Percentiles rank a stretch among this genome's conserved stretches.
These are phyloP conservation scores for Phialophora tarda DNA, from an alignment of 2,329 filamentous ascomycete genomes.

Conservation along the genomic window DNA sequence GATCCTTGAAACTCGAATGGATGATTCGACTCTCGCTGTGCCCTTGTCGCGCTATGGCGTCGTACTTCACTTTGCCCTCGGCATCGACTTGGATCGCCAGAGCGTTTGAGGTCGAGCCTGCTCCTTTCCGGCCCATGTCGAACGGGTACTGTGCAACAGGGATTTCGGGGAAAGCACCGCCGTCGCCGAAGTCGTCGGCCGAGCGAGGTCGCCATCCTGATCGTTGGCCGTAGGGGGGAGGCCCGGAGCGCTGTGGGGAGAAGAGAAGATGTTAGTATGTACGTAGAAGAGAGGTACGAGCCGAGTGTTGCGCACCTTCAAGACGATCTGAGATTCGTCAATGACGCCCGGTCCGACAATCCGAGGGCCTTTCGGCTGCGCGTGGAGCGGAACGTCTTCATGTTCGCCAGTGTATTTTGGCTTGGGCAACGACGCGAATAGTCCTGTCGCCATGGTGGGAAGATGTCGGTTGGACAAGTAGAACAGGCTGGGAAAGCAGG, in stretches of 20 bases:
- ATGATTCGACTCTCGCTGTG: slow-evolving; percentile 84
- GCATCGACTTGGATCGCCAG: slow-evolving; percentile 89
- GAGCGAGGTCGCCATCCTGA: slow-evolving; percentile 87
- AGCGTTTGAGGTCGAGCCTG: slow-evolving; percentile 74
- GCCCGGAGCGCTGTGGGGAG: slow-evolving; percentile 70
- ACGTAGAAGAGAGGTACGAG: not conserved
- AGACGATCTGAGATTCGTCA: slow-evolving; percentile 82
- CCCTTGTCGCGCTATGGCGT: slow-evolving; percentile 88
- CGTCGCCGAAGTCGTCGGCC: slow-evolving; percentile 92
- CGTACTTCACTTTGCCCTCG: slow-evolving; percentile 94
- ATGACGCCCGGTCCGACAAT: slow-evolving; percentile 80
- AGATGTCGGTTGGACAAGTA: not conserved
- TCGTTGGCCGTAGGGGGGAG: slow-evolving; percentile 86
- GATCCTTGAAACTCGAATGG: slow-evolving; percentile 93
- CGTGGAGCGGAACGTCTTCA: slow-evolving; percentile 74
- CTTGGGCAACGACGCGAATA: slow-evolving; percentile 81
- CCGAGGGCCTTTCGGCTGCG: slow-evolving; percentile 78
- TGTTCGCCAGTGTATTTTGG: slow-evolving; percentile 90
- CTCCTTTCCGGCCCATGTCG: slow-evolving; percentile 85
- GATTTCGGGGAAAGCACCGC: slow-evolving; percentile 93
- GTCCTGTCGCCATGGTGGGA: slow-evolving; percentile 60
- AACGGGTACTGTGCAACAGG: slow-evolving; percentile 93
- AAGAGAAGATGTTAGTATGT: slow-evolving; percentile 15
- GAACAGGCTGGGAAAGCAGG: not conserved
- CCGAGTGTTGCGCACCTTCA: slow-evolving; percentile 60